These are phyloP conservation scores for Diaporthe vaccinii DNA, from an alignment of 2,329 filamentous ascomycete species.

Conservation along the genomic window DNA sequence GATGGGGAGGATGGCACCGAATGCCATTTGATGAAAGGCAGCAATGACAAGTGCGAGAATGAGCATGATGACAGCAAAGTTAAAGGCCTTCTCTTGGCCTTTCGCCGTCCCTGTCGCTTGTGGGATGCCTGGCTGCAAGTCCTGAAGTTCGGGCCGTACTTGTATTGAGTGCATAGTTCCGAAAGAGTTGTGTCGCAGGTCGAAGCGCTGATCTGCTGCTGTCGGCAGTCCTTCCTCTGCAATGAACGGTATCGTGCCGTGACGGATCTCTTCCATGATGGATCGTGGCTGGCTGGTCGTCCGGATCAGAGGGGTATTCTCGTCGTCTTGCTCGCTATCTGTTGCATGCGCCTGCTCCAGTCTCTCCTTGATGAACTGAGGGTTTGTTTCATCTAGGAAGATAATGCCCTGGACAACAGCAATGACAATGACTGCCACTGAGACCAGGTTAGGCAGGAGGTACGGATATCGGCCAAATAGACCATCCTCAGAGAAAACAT, in stretches of 20 bases:
- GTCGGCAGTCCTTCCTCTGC: constrained; percentile 52
- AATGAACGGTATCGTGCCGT: constrained; percentile 48
- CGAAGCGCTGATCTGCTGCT: constrained; percentile 52
- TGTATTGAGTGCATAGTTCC: constrained; percentile 58
- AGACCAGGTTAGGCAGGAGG: constrained; percentile 67
- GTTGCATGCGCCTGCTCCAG: constrained; percentile 42
- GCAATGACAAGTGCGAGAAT: constrained; percentile 56
- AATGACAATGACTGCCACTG: constrained; percentile 73
- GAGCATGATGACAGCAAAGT: constrained; percentile 58
- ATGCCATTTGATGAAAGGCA: constrained; percentile 62
- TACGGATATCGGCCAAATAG: constrained; percentile 76
- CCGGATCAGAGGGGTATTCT: constrained; percentile 48
- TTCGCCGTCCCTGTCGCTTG: constrained; percentile 40
- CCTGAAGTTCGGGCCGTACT: constrained; percentile 45
- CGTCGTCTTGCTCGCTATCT: constrained; percentile 47
- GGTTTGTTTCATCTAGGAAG: constrained; percentile 67
- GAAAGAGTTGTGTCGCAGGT: constrained; percentile 55
- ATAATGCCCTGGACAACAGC: constrained; percentile 75
- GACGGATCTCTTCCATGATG: constrained; percentile 42
- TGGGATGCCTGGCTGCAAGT: constrained; percentile 19
- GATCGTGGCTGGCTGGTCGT: constrained; percentile 46
- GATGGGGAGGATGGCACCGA: constrained; percentile 57
- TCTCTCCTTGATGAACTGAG: constrained; percentile 41
- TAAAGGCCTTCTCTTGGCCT: constrained; percentile 50
- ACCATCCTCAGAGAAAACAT: constrained; percentile 54